Evolutionary conservation across 139 green algal species (phyloP), one percentile per base, ranked within the genome.

Genomic region (Nannochloris sp.): DNA sequence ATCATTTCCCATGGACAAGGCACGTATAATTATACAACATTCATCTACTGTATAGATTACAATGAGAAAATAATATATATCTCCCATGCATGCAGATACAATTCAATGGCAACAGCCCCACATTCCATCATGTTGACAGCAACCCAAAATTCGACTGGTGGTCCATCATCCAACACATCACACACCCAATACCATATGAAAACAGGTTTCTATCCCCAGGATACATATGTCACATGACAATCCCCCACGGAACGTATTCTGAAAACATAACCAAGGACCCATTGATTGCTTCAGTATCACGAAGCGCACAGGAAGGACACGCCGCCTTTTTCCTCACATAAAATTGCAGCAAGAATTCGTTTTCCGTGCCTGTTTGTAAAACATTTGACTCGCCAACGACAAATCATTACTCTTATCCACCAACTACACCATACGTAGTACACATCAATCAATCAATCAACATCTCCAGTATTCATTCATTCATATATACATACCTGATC

Each of bases 331-430:
- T 29, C 56, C 14, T 84, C 49, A 95, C 84, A 91, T 91, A 31
- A 90, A 78, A 13, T 66, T 81, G 70, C 89, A 96, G 74, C 89
- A 96, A 4, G 74, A 79, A 76, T 96, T 96, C 17, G 86, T 85
- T 67, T 90, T 91, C 51, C 70, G 68, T 2, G 85, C 87, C 66
- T 93, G 85, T 72, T 94, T 94, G 79, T 96, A 96, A 56, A 96
- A 96, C 79, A 98, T 90, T 74, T 99, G 94, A 49, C 86, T 96
- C 33, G 94, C 94, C 71, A 99, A 78, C 62, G 71, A 87, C 1
- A 99, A 84, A 70, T 98, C 94, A 11, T 80, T 85, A 53, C 72
- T 89, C 83, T 97, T 98, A 63, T 96, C 90, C 29, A 99, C 94
- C 43, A 99, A 76, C 28, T 82, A 68, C 69, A 56, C 20, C 20